Conservation (phyloP, 257 asterid genomes). For the Leonotis leonurus region DNA sequence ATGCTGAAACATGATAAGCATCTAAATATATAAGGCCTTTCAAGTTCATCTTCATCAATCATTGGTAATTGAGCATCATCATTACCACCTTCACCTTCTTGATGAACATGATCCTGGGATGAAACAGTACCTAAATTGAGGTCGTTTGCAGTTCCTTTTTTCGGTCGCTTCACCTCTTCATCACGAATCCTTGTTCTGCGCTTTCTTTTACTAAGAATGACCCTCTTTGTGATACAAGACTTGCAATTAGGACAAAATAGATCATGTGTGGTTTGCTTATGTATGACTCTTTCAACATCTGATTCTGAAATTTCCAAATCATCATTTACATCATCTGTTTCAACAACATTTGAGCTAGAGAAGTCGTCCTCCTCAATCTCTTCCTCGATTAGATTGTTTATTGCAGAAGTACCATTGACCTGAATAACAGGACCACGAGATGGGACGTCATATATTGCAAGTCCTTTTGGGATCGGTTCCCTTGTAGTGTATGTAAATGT, state of each 20-base stretch:
- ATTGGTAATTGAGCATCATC: constrained; percentile 25
- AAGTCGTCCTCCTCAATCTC: constrained; percentile 15
- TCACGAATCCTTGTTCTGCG: constrained; percentile 35
- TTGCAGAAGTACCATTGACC: constrained; percentile 16
- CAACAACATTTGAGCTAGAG: constrained; percentile 29
- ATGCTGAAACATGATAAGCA: constrained; percentile 90
- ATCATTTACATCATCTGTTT: constrained; percentile 32
- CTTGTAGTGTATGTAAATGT: constrained; percentile 18
- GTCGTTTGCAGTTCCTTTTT: constrained; percentile 21
- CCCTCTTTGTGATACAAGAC: constrained; percentile 81
- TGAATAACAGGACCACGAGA: constrained; percentile 12
- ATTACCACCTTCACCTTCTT: constrained; percentile 15
- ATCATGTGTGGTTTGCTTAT: constrained; percentile 73
- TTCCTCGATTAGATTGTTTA: constrained; percentile 20
- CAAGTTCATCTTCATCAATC: constrained; percentile 27
- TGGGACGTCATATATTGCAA: constrained; percentile 13
- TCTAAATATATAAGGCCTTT: constrained; percentile 65
- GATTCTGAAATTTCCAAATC: constrained; percentile 36
- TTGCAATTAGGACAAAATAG: constrained; percentile 87
- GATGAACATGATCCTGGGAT: constrained; percentile 20
- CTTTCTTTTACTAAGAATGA: constrained; percentile 79
- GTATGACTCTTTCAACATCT: constrained; percentile 59
- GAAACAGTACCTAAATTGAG: constrained; percentile 9
- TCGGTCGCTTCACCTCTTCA: constrained; percentile 47
- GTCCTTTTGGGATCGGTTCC: constrained; percentile 19